Evolutionary conservation across 441 rosid genomes (phyloP), one percentile per base, ranked within the genome.

Genomic region (Adansonia rubrostipa): DNA sequence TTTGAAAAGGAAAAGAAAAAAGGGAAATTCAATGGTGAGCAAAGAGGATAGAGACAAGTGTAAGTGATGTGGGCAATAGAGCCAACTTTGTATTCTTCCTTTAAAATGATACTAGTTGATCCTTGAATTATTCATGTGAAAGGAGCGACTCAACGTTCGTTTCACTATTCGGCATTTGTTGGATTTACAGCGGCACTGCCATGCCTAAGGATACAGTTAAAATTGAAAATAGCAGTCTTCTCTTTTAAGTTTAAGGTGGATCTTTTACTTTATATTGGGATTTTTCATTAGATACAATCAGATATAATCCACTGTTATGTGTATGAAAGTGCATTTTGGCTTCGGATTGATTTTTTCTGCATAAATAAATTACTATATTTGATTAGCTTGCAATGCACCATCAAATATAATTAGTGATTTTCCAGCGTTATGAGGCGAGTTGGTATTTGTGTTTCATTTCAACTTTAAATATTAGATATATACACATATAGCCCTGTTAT

Each of bases 51-150:
- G 74, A 58, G 68, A 57, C 36, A 24, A 58, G 36, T 57, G 74
- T 77, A 28, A 60, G 62, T 24, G 40, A 56, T 70, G 61, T 77
- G 62, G 68, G 56, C 15, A 19, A 51, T 76, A 65, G 78, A 65
- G 61, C 61, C 78, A 33, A 76, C 72, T 51, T 33, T 76, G 72
- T 65, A 65, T 19, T 63, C 78, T 63, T 64, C 19, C 40, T 51
- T 75, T 15, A 44, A 67, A 14, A 67, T 7, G 44, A 67, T 56
- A 67, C 17, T 5, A 62, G 58, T 50, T 28, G 64, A 58, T 15
- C 56, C 48, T 47, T 1, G 14, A 44, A 68, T 58, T 56, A 58
- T 77, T 77, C 60, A 69, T 77, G 40, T 28, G 24, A 13, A 77
- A 69, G 69, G 50, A 56, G 69, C 20, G 53, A 66, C 33, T 6